Evolutionary conservation across 2,329 filamentous ascomycete species (phyloP).

Genomic region (Oidium heveae): DNA sequence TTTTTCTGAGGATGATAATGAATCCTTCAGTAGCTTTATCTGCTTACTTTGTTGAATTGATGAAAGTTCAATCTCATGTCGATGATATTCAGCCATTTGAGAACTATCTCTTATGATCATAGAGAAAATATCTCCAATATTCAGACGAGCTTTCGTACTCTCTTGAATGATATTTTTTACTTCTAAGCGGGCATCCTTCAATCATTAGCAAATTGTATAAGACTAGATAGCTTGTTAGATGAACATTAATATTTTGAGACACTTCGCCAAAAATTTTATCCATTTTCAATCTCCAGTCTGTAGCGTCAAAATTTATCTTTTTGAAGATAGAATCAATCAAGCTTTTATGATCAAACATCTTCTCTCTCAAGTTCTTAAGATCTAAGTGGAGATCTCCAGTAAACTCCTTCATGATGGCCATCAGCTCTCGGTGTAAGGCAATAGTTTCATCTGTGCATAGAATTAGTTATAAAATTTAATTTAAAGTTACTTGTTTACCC

Average conservation of each 20-base stretch:
- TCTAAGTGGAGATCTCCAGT: constrained; percentile 7
- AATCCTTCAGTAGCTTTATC: constrained; percentile 6
- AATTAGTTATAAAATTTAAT: constrained; percentile 3
- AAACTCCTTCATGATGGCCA: constrained; percentile 11
- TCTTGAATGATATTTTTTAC: constrained; percentile 5
- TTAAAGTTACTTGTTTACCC: constrained; percentile 13
- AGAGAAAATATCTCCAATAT: constrained; percentile 5
- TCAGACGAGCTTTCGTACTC: constrained; percentile 3
- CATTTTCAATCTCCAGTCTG: constrained; percentile 7
- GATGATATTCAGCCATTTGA: constrained; percentile 11
- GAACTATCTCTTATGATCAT: constrained; percentile 7
- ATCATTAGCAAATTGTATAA: constrained; percentile 1
- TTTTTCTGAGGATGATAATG: constrained; percentile 7
- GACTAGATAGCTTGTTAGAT: not conserved
- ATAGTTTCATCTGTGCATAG: constrained; percentile 11
- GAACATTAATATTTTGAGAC: constrained; percentile 7
- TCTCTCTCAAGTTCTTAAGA: constrained; percentile 6
- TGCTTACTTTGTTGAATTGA: constrained; percentile 5
- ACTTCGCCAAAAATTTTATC: constrained; percentile 8
- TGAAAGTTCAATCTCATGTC: constrained; percentile 8
- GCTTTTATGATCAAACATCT: constrained; percentile 6
- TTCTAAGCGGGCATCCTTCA: constrained; percentile 5
- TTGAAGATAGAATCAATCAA: constrained; percentile 8
- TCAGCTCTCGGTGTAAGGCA: constrained; percentile 10
- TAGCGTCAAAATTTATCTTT: constrained; percentile 5